Evolutionary conservation across 495 filamentous ascomycete species (phyloP), one percentile per base, ranked within the genome.

Genomic region (Hyaloscypha bicolor): DNA sequence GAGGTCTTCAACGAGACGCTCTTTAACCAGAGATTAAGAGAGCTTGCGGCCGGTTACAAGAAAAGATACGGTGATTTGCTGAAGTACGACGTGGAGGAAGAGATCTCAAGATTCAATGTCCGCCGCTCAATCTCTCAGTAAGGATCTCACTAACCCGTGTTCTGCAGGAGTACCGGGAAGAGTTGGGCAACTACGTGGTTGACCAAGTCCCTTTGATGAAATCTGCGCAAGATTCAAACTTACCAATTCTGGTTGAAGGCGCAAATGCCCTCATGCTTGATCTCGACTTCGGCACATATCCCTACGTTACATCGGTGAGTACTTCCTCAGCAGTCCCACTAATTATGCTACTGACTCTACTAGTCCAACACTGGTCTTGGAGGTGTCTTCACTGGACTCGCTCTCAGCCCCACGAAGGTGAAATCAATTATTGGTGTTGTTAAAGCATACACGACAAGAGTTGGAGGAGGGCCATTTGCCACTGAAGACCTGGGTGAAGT

Each of bases 391-490:
- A 71, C 69, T 31, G 42, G 42, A 4, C 42, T 48, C 4, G 42
- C 42, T 48, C 42, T 48, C 11, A 48, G 11, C 6, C 42, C 42
- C 9, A 48, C 42, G 16, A 48, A 48, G 42, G 42, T 48, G 16
- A 48, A 48, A 19, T 48, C 42, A 64, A 84, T 93, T 52, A 88
- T 96, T 72, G 93, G 93, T 56, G 94, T 98, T 9, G 88, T 95
- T 59, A 97, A 97, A 76, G 94, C 93, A 87, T 55, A 92, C 85
- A 37, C 87, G 1, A 68, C 65, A 1, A 29, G 91, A 67, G 91
- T 93, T 39, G 90, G 90, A 59, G 88, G 84, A 22, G 94, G 94
- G 6, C 91, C 91, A 8, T 95, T 97, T 81, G 91, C 92, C 52
- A 92, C 90, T 3, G 94, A 97, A 74, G 88, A 91, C 69, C 74